Conservation (phyloP, 257 asterid genomes). For the Galeopsis tetrahit region DNA sequence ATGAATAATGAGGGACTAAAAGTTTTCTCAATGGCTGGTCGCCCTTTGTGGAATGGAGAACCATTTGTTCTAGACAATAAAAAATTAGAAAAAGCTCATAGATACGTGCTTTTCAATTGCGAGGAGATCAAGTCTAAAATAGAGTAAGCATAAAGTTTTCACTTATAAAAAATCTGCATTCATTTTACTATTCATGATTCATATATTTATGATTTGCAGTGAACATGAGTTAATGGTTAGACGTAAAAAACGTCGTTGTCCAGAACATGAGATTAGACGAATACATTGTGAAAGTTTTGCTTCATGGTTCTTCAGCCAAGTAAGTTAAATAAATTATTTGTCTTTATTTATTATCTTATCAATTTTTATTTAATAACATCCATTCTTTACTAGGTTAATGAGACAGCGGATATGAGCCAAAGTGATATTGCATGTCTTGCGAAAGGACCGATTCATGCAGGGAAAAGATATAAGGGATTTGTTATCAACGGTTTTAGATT, state of each 20-base stretch:
- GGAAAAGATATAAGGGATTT: neutral
- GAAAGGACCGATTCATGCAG: neutral
- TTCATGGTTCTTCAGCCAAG: neutral
- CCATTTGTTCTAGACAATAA: neutral
- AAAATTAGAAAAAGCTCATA: conserved; percentile 1
- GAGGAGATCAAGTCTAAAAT: neutral
- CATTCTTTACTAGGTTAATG: neutral
- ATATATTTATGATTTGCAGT: neutral
- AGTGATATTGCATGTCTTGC: neutral
- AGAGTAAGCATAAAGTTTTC: neutral
- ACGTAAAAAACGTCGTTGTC: neutral
- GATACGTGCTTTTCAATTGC: neutral
- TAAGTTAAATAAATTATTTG: neutral
- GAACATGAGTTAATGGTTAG: neutral
- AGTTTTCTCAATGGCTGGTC: neutral
- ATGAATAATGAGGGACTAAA: neutral
- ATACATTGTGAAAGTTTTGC: conserved; percentile 1
- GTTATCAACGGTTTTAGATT: neutral
- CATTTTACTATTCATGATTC: neutral
- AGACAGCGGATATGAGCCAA: neutral
- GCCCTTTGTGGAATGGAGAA: neutral
- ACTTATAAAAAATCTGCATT: neutral
- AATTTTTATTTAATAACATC: neutral
- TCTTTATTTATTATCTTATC: neutral
- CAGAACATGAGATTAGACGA: neutral